These are phyloP conservation scores for Artemisia tridentata DNA, from an alignment of 129 eudicot species.

Conservation along the genomic window DNA sequence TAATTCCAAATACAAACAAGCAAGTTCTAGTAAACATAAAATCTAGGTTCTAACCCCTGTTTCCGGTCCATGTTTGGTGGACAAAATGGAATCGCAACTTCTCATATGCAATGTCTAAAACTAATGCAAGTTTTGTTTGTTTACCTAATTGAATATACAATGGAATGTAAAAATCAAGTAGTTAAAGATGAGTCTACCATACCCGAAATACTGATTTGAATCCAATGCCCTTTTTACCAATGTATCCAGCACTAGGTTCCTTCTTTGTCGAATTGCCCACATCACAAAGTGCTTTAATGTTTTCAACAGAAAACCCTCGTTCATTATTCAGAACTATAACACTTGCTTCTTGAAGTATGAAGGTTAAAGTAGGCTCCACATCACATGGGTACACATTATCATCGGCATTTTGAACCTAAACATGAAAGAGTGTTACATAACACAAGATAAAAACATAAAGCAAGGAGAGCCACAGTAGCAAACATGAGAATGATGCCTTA, in stretches of 20 bases:
- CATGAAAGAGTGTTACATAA: not conserved
- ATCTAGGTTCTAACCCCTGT: no score
- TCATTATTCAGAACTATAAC: conserved; percentile 82
- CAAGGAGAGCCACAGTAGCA: not conserved
- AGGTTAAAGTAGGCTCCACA: conserved; percentile 80
- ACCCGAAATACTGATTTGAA: conserved; percentile 94
- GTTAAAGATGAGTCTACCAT: no score
- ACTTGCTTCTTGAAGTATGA: conserved; percentile 68
- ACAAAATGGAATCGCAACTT: no score
- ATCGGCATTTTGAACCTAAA: conserved; percentile 95
- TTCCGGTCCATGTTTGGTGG: no score
- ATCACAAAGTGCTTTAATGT: conserved; percentile 96
- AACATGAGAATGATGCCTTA: conserved; percentile 26
- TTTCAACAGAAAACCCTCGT: conserved; percentile 66
- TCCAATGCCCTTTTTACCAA: conserved; percentile 98
- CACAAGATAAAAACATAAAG: conserved; percentile 8
- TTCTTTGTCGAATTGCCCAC: conserved; percentile 95
- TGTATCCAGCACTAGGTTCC: conserved; percentile 78
- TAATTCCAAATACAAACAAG: no score
- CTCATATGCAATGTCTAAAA: no score
- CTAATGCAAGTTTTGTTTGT: no score
- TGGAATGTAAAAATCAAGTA: no score
- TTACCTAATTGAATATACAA: no score
- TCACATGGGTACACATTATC: conserved; percentile 70
- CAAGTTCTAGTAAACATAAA: no score